Evolutionary conservation across 208 protist species (phyloP).

Genomic region (Trypanosoma cruzi): DNA sequence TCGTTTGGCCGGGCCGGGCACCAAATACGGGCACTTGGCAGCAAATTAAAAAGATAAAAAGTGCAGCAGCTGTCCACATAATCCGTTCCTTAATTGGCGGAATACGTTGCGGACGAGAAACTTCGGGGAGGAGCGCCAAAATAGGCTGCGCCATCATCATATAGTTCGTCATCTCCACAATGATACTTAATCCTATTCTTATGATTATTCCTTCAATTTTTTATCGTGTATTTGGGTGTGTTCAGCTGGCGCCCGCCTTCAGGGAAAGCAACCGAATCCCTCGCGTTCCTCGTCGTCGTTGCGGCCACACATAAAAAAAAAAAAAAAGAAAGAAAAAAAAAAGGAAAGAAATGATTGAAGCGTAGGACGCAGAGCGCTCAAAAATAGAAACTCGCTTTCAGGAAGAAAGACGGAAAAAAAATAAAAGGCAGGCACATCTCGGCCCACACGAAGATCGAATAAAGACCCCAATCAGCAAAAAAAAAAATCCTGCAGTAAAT

Average conservation of each 20-base stretch:
- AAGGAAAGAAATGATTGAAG: conserved; percentile 29
- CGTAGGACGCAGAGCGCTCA: conserved; percentile 21
- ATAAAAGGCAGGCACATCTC: neutral
- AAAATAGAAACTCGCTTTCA: conserved; percentile 4
- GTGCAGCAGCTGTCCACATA: conserved; percentile 97
- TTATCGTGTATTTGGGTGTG: conserved; percentile 5
- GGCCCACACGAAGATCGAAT: neutral
- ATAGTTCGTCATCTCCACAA: conserved; percentile 27
- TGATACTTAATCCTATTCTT: conserved; percentile 19
- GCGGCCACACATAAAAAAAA: conserved; percentile 2
- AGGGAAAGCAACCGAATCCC: conserved; percentile 6
- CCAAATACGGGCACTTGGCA: conserved; percentile 99
- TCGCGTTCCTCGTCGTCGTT: conserved; percentile 19
- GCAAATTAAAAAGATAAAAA: conserved; percentile 99
- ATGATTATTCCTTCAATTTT: conserved; percentile 14
- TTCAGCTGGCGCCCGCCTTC: neutral
- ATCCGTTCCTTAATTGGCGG: conserved; percentile 96
- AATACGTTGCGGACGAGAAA: conserved; percentile 87
- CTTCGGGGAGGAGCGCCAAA: conserved; percentile 95
- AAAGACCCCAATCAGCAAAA: conserved; percentile 13
- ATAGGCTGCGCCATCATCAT: conserved; percentile 95
- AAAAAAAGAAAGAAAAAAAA: conserved; percentile 23
- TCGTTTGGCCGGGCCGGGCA: conserved; percentile 91
- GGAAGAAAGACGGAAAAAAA: no score
- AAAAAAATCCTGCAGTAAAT: conserved; percentile 9